These are phyloP conservation scores for Beauveria sp. DNA, from an alignment of 2,329 filamentous ascomycete genomes.

Conservation along the genomic window DNA sequence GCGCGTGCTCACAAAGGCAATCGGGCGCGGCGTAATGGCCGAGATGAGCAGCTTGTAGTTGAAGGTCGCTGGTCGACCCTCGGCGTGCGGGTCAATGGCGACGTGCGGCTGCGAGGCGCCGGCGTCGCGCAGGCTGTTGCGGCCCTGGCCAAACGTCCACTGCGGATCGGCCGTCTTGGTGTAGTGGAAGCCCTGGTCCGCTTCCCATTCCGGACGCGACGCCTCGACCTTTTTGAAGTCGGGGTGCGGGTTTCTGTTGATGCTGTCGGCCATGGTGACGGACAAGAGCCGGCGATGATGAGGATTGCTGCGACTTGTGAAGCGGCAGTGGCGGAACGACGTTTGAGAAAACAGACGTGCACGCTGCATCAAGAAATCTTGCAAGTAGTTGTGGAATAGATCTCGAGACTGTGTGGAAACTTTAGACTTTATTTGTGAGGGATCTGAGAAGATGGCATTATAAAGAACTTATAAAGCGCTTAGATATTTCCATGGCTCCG, in stretches of 20 bases:
- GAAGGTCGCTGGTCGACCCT: slow-evolving; percentile 55
- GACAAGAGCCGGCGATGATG: not conserved
- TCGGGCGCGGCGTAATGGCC: slow-evolving; percentile 72
- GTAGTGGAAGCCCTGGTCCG: slow-evolving; percentile 38
- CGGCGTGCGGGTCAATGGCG: slow-evolving; percentile 71
- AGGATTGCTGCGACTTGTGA: not conserved
- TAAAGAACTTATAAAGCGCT: slow-evolving; percentile 4
- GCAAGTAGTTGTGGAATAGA: not conserved
- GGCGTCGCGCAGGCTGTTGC: slow-evolving; percentile 41
- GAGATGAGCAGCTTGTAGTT: slow-evolving; percentile 95
- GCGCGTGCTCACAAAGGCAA: slow-evolving; percentile 55
- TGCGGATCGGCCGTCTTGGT: slow-evolving; percentile 56
- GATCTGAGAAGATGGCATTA: not conserved
- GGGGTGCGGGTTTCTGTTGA: slow-evolving; percentile 58
- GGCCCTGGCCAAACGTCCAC: slow-evolving; percentile 60
- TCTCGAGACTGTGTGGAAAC: not conserved
- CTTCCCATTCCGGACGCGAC: slow-evolving; percentile 54
- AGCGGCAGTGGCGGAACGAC: not conserved
- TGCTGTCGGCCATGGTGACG: slow-evolving; percentile 18
- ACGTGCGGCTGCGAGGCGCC: slow-evolving; percentile 47
- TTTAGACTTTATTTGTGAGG: not conserved
- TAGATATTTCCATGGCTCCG: not conserved
- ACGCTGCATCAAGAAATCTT: not conserved
- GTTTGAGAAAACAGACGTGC: not conserved
- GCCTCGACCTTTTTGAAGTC: slow-evolving; percentile 70